A percentile compares a stretch with the other conserved stretches of the same genome.
Evolutionary conservation across 2,329 filamentous ascomycete genomes (phyloP).

Genomic region (Colletotrichum sidae): DNA sequence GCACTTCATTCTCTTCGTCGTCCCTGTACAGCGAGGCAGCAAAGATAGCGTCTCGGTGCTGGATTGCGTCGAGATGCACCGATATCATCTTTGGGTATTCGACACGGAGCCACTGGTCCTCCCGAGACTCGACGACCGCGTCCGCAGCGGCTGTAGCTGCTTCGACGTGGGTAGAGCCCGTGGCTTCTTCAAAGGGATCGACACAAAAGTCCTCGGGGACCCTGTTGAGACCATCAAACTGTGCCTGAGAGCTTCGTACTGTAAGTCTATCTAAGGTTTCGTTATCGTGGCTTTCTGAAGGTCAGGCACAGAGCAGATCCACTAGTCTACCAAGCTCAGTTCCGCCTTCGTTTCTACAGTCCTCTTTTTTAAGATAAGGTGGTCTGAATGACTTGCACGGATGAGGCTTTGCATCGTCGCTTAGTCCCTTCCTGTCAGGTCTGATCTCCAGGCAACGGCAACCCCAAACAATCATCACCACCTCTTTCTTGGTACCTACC

Average conservation of each 20-base stretch:
- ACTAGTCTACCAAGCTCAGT: not conserved
- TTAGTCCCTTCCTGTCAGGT: too few species aligned
- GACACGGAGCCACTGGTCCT: slow-evolving; percentile 13
- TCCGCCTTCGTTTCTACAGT: too few species aligned
- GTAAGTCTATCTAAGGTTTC: not conserved
- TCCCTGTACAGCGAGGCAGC: not conserved
- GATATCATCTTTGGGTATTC: slow-evolving; percentile 30
- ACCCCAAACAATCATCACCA: too few species aligned
- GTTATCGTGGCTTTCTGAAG: not conserved
- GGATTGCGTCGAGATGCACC: not conserved
- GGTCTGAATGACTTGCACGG: too few species aligned
- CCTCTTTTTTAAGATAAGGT: too few species aligned
- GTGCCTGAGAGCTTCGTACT: slow-evolving; percentile 1
- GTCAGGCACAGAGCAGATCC: too few species aligned
- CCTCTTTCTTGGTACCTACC: too few species aligned
- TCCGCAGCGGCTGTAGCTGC: not conserved
- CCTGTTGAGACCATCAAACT: not conserved
- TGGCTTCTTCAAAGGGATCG: slow-evolving; percentile 12
- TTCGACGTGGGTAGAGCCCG: not conserved
- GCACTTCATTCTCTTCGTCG: slow-evolving; percentile 22
- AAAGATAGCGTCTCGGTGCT: too few species aligned
- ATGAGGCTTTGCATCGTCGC: too few species aligned
- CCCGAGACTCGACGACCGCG: not conserved
- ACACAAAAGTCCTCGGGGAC: slow-evolving; percentile 5
- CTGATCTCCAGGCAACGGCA: too few species aligned